Conservation (phyloP, 139 green algal genomes). For the Chara braunii region DNA sequence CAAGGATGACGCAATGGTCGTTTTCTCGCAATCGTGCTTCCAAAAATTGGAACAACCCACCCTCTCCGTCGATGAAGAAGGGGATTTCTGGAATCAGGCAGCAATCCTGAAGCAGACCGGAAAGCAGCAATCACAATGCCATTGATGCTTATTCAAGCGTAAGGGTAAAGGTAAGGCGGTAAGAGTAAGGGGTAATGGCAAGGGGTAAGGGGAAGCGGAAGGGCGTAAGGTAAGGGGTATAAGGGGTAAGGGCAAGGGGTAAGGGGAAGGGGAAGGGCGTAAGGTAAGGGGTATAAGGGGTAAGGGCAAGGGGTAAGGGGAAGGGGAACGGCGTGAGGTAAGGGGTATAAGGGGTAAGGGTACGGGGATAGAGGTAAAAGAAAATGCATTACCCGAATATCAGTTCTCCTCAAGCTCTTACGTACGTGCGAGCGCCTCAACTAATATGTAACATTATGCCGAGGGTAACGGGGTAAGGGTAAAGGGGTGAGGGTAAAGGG, state of each 20-base stretch:
- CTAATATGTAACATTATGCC: no score
- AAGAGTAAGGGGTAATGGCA: not conserved
- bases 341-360: no score
- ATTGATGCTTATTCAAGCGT: not conserved
- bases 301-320: not conserved
- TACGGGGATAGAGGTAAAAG: no score
- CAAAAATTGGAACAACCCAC: conserved; percentile 72
- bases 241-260: not conserved
- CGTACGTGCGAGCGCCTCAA: no score
- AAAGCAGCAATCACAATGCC: not conserved
- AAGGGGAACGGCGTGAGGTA: not conserved
- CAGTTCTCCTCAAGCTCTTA: no score
- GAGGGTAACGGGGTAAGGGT: no score
- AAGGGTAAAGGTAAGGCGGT: not conserved
- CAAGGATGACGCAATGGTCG: conserved; percentile 48
- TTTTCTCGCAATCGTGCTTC: conserved; percentile 64
- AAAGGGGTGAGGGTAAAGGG: no score
- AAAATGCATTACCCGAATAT: no score
- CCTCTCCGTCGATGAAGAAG: conserved; percentile 68
- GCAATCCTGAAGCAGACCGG: conserved; percentile 49
- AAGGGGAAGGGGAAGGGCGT: not conserved
- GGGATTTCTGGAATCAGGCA: conserved; percentile 87
- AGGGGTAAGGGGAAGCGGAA: not conserved
- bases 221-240: not conserved
- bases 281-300: not conserved